Evolutionary conservation across 1,284 basidiomycete species (phyloP).

Genomic region (Salmacisia buchloeana): DNA sequence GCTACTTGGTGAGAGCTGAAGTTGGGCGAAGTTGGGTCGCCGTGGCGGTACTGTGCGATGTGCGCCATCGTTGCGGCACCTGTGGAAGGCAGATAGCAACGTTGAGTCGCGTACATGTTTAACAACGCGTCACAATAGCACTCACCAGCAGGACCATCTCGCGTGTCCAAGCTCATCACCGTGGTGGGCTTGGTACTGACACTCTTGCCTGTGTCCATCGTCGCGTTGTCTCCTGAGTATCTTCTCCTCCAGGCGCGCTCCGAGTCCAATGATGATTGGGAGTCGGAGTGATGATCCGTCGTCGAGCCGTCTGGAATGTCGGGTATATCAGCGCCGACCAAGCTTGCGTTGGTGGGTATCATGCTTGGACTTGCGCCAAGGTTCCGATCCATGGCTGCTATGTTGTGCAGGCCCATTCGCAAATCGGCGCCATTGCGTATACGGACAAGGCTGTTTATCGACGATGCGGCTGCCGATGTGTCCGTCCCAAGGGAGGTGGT

Average conservation of each 20-base stretch:
- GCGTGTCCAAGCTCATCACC: constrained; percentile 70
- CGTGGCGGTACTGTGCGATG: constrained; percentile 73
- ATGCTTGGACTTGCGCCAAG: too few species aligned
- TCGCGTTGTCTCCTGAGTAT: constrained; percentile 3
- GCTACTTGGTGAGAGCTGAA: constrained; percentile 2
- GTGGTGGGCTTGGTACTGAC: constrained; percentile 95
- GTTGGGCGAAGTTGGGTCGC: constrained; percentile 14
- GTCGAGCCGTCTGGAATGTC: background rate
- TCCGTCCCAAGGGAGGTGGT: constrained; percentile 1
- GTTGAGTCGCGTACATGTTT: background rate
- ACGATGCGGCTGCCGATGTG: background rate
- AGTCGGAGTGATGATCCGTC: background rate
- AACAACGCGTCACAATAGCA: background rate
- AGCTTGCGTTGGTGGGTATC: too few species aligned
- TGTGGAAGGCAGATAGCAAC: background rate
- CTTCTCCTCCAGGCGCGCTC: constrained; percentile 4
- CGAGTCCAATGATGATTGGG: background rate
- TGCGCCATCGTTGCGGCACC: constrained; percentile 62
- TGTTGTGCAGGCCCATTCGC: too few species aligned
- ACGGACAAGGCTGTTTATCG: constrained; percentile 2
- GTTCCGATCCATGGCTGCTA: too few species aligned
- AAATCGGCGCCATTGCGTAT: background rate
- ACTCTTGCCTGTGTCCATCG: constrained; percentile 56
- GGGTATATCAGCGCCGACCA: background rate
- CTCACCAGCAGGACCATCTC: constrained; percentile 19